Percentiles rank a stretch among this genome's conserved stretches.
phyloP scores from a whole-genome alignment of 2,329 filamentous ascomycete species.

The Claviceps capensis region DNA sequence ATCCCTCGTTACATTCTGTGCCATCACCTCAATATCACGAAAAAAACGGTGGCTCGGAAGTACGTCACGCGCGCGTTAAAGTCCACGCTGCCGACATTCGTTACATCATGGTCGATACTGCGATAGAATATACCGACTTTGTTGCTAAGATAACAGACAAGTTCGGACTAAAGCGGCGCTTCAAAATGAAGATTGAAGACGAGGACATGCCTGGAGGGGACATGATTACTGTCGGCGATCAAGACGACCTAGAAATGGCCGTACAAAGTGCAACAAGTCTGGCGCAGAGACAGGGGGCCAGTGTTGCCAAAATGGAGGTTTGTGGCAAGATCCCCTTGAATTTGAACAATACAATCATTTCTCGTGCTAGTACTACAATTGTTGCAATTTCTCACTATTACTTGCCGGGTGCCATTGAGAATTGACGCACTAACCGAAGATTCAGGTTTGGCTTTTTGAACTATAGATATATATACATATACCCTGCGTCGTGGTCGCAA shows the following conservation, averaged over 20 bases:
- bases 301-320: constrained; percentile 93
- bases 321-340: constrained; percentile 19
- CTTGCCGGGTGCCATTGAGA: background rate
- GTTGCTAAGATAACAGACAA: constrained; percentile 73
- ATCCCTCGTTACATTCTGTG: constrained; percentile 16
- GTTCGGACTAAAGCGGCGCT: constrained; percentile 61
- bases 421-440: constrained; percentile 12
- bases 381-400: background rate
- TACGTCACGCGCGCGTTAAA: constrained; percentile 77
- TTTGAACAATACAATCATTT: background rate
- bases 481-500: constrained; percentile 8
- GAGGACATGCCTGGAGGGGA: constrained; percentile 66
- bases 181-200: constrained; percentile 81
- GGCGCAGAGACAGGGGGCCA: constrained; percentile 59
- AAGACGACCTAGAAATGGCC: constrained; percentile 89
- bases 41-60: constrained; percentile 66
- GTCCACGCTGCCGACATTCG: constrained; percentile 84
- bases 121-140: constrained; percentile 63
- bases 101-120: constrained; percentile 73
- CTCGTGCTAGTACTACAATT: background rate
- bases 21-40: constrained; percentile 54
- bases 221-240: constrained; percentile 94
- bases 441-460: constrained; percentile 36
- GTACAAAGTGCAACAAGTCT: constrained; percentile 53
- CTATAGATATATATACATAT: constrained; percentile 15